Conservation (phyloP, 139 green algal species). For the Tetratostichococcus sp. region DNA sequence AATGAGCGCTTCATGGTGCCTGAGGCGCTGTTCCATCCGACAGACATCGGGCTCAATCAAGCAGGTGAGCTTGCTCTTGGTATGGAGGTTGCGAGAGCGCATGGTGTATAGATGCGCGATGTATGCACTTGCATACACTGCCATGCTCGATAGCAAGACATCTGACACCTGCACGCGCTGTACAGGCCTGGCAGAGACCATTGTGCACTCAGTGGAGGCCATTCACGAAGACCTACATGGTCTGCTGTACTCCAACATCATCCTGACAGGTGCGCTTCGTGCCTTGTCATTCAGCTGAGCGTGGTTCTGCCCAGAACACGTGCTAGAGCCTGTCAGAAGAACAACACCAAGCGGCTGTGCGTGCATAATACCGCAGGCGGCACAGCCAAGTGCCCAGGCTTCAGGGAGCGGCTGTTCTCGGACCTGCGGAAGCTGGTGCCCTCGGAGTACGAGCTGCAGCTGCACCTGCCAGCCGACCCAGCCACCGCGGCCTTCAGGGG, state of each 20-base stretch:
- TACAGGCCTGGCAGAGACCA: constrained; percentile 45
- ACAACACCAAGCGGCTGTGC: too few relatives aligned
- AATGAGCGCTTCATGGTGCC: constrained; percentile 99
- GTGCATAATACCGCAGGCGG: constrained; percentile 19
- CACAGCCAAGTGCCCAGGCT: constrained; percentile 53
- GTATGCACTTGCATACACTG: background rate
- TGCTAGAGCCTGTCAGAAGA: too few relatives aligned
- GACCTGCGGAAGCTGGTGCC: constrained; percentile 74
- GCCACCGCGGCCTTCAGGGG: constrained; percentile 53
- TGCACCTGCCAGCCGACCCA: constrained; percentile 42
- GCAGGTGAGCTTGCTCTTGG: background rate
- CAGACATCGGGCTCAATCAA: constrained; percentile 40
- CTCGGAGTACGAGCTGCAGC: constrained; percentile 49
- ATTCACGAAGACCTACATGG: constrained; percentile 60
- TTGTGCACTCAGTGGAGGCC: constrained; percentile 37
- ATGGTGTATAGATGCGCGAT: background rate
- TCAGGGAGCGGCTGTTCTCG: constrained; percentile 35
- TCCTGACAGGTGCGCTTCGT: constrained; percentile 47
- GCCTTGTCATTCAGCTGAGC: background rate
- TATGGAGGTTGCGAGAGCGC: background rate
- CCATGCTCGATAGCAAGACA: too few relatives aligned
- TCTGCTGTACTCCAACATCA: constrained; percentile 76
- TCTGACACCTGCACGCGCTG: too few relatives aligned
- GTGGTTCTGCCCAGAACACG: too few relatives aligned
- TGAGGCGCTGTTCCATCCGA: constrained; percentile 80